Base-by-base conservation (phyloP, 2,329 filamentous ascomycete genomes). In the Apiospora pterosperma region DNA sequence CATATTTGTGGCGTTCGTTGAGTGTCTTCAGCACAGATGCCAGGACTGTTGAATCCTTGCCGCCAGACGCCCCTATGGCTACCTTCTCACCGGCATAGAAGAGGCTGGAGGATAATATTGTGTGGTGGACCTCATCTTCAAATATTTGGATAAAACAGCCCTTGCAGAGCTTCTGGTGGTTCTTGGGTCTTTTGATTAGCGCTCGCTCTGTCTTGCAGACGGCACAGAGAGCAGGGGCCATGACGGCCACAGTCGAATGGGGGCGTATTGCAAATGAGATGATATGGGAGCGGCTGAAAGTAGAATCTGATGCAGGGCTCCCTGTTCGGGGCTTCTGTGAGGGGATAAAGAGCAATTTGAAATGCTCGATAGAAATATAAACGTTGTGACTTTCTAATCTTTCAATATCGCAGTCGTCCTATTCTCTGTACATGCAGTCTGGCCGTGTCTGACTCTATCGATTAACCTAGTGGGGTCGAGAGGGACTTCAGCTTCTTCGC, bases 11-110 rank as follows among this genome's bases (percentile, higher is more conserved):
- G 58, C 94, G 88, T 76, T 97, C 92, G 72, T 99, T 98, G 3
- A 99, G 82, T 0, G 93, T 97, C 77, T 97, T 97, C 62, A 99
- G 84, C 0, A 99, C 94, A 0, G 93, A 96, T 5, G 96, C 96
- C 12, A 99, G 84, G 0, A 99, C 96, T 0, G 96, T 99, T 62
- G 93, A 97, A 77, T 99, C 96, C 79, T 99, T 99, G 71, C 96
- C 96, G 63, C 96, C 96, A 1, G 94, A 97, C 60, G 96, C 96
- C 52, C 96, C 96, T 73, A 99, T 97, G 8, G 96, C 96, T 42
- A 99, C 87, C 66, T 86, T 88, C 76, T 99, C 96, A 65, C 95
- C 95, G 1, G 85, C 88, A 55, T 83, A 82, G 78, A 99, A 99
- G 19, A 99, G 86, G n/a, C 84, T 81, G 21, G 91, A 92, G 2